Evolutionary conservation across 2,329 filamentous ascomycete genomes (phyloP), one percentile per base, ranked within the genome.

Genomic region (Stemphylium lycopersici): DNA sequence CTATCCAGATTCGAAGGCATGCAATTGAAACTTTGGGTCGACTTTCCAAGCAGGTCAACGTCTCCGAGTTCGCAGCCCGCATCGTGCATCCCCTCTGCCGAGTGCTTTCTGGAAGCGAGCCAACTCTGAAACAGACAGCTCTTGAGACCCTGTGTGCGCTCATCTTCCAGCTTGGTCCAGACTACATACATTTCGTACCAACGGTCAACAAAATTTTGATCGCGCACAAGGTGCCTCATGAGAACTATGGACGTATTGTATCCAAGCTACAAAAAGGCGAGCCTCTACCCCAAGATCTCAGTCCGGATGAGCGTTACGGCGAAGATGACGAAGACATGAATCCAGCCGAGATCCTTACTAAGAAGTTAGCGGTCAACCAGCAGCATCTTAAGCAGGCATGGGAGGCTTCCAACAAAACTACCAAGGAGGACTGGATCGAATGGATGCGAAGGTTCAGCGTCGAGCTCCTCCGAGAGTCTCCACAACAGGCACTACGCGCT

Each of bases 391-490:
- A 98, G 76, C 89, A 90, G 60, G 95, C 96, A 0, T 99, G 95
- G 95, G 95, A 98, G 66, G 95, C 96, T 0, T 92, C 89, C 55
- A 92, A 96, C 56, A 97, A 97, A 71, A 97, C 93, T 0, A 99
- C 95, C 8, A 92, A 93, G 67, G 95, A 99, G 72, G 95, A 99
- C 76, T 99, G 95, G 95, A 91, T 96, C 68, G 95, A 99, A 75
- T 99, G 95, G 95, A 91, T 99, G 77, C 87, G 96, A 57, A 86
- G 93, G 24, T 96, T 99, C 77, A 98, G 93, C 71, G 93, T 96
- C 31, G 96, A 96, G 51, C 82, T 99, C 6, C 83, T 99, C 39
- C 91, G 93, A 58, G 96, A 99, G 72, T 98, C 93, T 1, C 96
- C 95, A 3, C 96, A 97, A 62, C 95, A 97, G 69, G 93, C 96